A percentile compares a stretch with the other conserved stretches of the same genome.
These are phyloP conservation scores for Karstenula rhodostoma DNA, from an alignment of 2,329 filamentous ascomycete genomes.

Conservation along the genomic window DNA sequence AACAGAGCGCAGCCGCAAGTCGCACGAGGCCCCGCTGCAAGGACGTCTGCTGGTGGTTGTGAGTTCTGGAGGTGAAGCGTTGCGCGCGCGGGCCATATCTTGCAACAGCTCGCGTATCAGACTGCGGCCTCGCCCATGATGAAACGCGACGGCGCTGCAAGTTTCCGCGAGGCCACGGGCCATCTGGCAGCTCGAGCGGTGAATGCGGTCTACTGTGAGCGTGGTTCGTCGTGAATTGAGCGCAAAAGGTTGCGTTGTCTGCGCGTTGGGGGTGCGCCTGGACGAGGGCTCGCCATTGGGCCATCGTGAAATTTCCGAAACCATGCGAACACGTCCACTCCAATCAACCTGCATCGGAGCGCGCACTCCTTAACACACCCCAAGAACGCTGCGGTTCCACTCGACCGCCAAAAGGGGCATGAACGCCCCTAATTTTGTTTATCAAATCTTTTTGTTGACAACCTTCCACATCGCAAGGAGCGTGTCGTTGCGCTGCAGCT, in stretches of 20 bases:
- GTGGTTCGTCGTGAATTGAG: slow-evolving; percentile 5
- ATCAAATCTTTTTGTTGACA: slow-evolving; percentile 24
- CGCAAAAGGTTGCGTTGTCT: neutral
- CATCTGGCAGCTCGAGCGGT: slow-evolving; percentile 26
- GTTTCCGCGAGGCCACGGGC: slow-evolving; percentile 27
- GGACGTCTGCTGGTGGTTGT: slow-evolving; percentile 34
- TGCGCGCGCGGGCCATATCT: slow-evolving; percentile 37
- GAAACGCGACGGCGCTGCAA: slow-evolving; percentile 14
- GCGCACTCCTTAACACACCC: slow-evolving; percentile 23
- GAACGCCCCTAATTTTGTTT: slow-evolving; percentile 28
- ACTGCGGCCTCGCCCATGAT: slow-evolving; percentile 14
- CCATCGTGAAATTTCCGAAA: slow-evolving; percentile 21
- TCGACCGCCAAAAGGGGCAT: slow-evolving; percentile 30
- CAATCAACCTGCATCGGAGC: slow-evolving; percentile 31
- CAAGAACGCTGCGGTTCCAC: slow-evolving; percentile 16
- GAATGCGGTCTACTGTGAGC: slow-evolving; percentile 20
- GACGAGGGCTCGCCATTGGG: slow-evolving; percentile 28
- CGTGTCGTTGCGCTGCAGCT: slow-evolving; percentile 30
- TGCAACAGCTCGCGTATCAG: slow-evolving; percentile 32
- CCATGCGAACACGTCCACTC: slow-evolving; percentile 17
- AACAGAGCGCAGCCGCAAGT: slow-evolving; percentile 32
- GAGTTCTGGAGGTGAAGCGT: slow-evolving; percentile 38
- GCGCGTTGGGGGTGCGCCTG: neutral
- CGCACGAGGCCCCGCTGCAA: slow-evolving; percentile 40
- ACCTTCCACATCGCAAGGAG: slow-evolving; percentile 3